These are phyloP conservation scores for Omphalea diandra DNA, from an alignment of 441 rosid species.

Conservation along the genomic window DNA sequence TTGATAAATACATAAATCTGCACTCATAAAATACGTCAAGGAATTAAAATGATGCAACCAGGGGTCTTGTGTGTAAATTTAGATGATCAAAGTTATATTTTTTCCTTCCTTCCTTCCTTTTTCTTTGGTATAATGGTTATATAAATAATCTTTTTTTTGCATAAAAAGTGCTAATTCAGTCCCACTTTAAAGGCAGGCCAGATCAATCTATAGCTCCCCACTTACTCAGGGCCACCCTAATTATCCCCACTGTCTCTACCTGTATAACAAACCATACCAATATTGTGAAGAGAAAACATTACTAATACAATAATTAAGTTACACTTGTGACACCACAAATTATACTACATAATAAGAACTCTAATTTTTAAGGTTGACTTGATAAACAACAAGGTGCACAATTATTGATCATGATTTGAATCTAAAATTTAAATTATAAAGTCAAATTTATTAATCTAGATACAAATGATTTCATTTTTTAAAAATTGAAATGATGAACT, in stretches of 20 bases:
- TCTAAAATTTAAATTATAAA: background rate
- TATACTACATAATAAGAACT: background rate
- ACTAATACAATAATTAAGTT: background rate
- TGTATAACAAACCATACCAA: slow-evolving; percentile 12
- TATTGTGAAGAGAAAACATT: background rate
- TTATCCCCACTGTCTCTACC: slow-evolving; percentile 20
- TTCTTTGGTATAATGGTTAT: background rate
- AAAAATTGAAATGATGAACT: too few relatives aligned
- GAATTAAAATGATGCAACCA: too few relatives aligned
- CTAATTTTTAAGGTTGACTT: background rate
- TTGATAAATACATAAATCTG: too few relatives aligned
- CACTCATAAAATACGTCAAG: too few relatives aligned
- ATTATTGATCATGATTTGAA: too few relatives aligned
- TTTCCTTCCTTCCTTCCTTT: background rate
- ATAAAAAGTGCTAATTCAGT: slow-evolving; percentile 16
- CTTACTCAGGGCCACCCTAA: slow-evolving; percentile 19
- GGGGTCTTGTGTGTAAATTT: background rate
- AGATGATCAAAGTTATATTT: background rate
- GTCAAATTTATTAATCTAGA: background rate
- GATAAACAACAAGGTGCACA: background rate
- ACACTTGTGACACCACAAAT: slow-evolving; percentile 9
- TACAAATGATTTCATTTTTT: too few relatives aligned
- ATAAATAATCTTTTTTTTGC: background rate
- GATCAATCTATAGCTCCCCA: background rate
- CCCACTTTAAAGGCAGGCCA: slow-evolving; percentile 9